phyloP scores from a whole-genome alignment of 257 asterid species.

The Pogostemon cablin region DNA sequence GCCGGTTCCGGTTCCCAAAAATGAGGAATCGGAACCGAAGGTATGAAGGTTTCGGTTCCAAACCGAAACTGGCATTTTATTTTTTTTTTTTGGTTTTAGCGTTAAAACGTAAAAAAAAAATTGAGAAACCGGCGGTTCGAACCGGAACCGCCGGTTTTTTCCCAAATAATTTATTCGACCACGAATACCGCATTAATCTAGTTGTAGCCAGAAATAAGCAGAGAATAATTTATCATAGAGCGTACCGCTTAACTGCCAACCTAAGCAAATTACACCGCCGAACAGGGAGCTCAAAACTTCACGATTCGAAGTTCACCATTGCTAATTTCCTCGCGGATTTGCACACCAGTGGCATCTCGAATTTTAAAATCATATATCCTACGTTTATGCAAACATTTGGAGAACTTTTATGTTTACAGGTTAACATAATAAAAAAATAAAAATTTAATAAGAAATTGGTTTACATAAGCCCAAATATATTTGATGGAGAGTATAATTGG shows the following conservation, averaged over 20 bases:
- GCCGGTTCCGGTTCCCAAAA: too few species aligned
- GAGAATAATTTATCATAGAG: neutral
- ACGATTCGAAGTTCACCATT: neutral
- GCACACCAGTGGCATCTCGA: slow-evolving; percentile 23
- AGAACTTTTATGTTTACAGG: neutral
- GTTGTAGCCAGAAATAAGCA: neutral
- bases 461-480: too few species aligned
- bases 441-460: too few species aligned
- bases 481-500: too few species aligned
- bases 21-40: too few species aligned
- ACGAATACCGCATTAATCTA: slow-evolving; percentile 14
- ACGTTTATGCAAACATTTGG: slow-evolving; percentile 7
- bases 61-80: too few species aligned
- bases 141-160: too few species aligned
- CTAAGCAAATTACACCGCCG: slow-evolving; percentile 23
- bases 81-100: too few species aligned
- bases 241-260: slow-evolving; percentile 22
- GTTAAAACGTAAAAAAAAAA: too few species aligned
- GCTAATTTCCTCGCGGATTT: neutral
- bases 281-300: slow-evolving; percentile 26
- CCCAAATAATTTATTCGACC: neutral
- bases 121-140: too few species aligned
- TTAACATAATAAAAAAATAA: neutral
- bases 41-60: too few species aligned
- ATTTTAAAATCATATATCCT: neutral